Percentiles rank a stretch among this genome's conserved stretches.
phyloP scores from a whole-genome alignment of 371 early-diverging fungal genomes.

The Phascolomyces articulosus region DNA sequence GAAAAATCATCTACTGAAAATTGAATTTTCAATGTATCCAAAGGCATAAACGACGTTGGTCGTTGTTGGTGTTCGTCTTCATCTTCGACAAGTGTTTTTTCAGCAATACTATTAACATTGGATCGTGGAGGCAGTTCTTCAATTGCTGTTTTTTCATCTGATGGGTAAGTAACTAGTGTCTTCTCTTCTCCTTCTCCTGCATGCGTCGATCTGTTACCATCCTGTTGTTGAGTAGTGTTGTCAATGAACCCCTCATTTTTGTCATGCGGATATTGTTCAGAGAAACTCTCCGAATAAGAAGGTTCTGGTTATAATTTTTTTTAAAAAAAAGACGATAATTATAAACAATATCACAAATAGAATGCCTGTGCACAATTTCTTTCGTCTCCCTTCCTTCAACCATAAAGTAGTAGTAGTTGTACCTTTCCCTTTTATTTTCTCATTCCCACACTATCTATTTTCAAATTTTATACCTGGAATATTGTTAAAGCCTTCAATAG shows the following conservation, averaged over 20 bases:
- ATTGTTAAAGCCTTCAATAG: slow-evolving; percentile 7
- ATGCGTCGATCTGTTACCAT: background rate
- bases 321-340: too few relatives aligned
- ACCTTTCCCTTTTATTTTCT: background rate
- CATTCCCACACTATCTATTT: background rate
- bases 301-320: slow-evolving; percentile 1
- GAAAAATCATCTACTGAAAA: slow-evolving; percentile 14
- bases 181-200: slow-evolving; percentile 2
- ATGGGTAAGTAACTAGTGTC: background rate
- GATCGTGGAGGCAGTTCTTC: background rate
- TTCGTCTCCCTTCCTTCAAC: background rate
- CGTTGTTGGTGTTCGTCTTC: background rate
- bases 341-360: too few relatives aligned
- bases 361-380: background rate
- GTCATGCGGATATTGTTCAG: background rate
- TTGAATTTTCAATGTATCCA: slow-evolving; percentile 5
- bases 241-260: background rate
- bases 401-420: too few relatives aligned
- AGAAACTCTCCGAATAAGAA: slow-evolving; percentile 1
- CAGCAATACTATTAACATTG: background rate
- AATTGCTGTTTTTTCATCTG: slow-evolving; percentile 2
- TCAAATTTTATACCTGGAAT: background rate
- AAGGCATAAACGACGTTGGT: background rate
- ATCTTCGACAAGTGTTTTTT: slow-evolving; percentile 9
- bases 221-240: background rate